A percentile compares a stretch with the other conserved stretches of the same genome.
phyloP scores from a whole-genome alignment of 768 basidiomycete species.

The Tulasnella sp. region DNA sequence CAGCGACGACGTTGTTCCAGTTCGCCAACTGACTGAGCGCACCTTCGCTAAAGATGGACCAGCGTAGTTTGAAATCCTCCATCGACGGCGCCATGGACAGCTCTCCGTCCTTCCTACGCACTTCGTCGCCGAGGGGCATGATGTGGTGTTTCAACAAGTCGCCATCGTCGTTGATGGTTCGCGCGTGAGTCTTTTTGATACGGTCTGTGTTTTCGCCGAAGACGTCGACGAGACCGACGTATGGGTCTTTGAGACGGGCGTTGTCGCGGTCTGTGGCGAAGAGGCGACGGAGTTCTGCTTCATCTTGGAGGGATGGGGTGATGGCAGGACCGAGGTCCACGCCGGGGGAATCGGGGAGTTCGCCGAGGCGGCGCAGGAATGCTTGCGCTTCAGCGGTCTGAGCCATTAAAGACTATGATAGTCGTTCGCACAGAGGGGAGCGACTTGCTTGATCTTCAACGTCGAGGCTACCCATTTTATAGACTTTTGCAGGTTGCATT shows the following conservation, averaged over 20 bases:
- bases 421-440: neutral
- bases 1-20: conserved; percentile 63
- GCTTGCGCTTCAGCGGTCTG: conserved; percentile 15
- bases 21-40: conserved; percentile 54
- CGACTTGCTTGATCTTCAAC: neutral
- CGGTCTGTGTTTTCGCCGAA: conserved; percentile 48
- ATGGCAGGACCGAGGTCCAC: conserved; percentile 47
- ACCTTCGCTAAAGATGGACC: conserved; percentile 60
- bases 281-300: conserved; percentile 52
- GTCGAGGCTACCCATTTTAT: neutral
- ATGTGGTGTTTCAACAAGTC: conserved; percentile 51
- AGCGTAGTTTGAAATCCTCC: conserved; percentile 62
- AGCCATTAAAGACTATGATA: neutral
- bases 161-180: conserved; percentile 46
- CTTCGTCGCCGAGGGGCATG: conserved; percentile 49
- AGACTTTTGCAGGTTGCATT: neutral
- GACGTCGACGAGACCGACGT: conserved; percentile 59
- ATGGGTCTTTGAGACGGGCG: conserved; percentile 45
- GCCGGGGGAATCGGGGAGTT: conserved; percentile 24
- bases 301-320: conserved; percentile 56
- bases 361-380: conserved; percentile 20
- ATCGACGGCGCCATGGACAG: conserved; percentile 49
- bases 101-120: conserved; percentile 50
- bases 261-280: conserved; percentile 54
- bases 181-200: conserved; percentile 51